phyloP scores from a whole-genome alignment of 768 basidiomycete species.

The Artomyces pyxidatus region DNA sequence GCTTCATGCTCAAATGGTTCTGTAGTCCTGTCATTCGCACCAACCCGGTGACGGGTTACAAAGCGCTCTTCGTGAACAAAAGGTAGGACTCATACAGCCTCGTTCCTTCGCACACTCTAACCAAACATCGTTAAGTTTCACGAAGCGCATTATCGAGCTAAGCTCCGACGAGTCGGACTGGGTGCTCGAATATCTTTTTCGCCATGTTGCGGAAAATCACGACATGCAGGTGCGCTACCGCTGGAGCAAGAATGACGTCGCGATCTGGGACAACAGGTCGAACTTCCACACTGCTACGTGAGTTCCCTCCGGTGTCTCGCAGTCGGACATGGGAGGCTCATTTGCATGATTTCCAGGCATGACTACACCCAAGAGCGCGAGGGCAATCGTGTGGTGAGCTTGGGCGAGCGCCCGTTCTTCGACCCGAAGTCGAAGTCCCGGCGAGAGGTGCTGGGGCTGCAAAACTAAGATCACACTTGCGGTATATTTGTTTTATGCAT shows the following conservation, averaged over 20 bases:
- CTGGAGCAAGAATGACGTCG: constrained; percentile 70
- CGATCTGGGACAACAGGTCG: constrained; percentile 70
- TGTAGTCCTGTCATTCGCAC: constrained; percentile 64
- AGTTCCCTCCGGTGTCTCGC: not conserved
- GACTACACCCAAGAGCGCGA: not conserved
- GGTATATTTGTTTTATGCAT: too few species aligned
- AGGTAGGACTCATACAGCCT: constrained; percentile 25
- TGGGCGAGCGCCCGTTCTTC: constrained; percentile 4
- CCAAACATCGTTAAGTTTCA: constrained; percentile 46
- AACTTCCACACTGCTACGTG: constrained; percentile 2
- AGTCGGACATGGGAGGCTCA: not conserved
- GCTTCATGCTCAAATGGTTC: too few species aligned
- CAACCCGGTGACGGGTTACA: constrained; percentile 82
- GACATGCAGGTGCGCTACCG: constrained; percentile 72
- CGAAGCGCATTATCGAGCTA: constrained; percentile 66
- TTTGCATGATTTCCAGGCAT: not conserved
- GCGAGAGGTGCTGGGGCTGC: not conserved
- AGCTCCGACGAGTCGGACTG: constrained; percentile 78
- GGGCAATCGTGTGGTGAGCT: constrained; percentile 5
- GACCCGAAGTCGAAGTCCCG: constrained; percentile 1
- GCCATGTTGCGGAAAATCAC: constrained; percentile 57
- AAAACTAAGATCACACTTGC: too few species aligned
- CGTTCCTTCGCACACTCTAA: not conserved
- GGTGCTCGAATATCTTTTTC: constrained; percentile 62
- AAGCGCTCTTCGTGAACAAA: constrained; percentile 75